Conservation (phyloP, 1,139 yeast genomes). For the Pichia sp. region DNA sequence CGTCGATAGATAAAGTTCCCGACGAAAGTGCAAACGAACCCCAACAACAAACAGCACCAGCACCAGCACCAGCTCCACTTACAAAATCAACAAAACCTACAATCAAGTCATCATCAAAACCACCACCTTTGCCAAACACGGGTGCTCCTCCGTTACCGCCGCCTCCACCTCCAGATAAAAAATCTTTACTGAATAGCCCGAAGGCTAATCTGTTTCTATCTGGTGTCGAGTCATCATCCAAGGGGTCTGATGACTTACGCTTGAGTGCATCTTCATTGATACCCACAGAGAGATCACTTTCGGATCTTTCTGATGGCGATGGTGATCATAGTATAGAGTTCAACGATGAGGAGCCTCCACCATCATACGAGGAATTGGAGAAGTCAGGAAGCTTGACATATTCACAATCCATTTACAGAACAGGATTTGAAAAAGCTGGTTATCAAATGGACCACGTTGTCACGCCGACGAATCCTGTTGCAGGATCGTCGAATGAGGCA, state of each 20-base stretch:
- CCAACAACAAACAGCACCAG: background rate
- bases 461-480: conserved; percentile 10
- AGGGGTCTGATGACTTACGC: conserved; percentile 12
- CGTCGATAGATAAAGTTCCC: background rate
- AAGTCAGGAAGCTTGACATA: conserved; percentile 30
- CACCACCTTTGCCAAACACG: background rate
- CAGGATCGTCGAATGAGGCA: background rate
- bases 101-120: too few relatives aligned
- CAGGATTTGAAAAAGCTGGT: conserved; percentile 34
- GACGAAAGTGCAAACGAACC: background rate
- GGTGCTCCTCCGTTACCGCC: conserved; percentile 30
- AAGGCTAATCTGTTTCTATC: conserved; percentile 22
- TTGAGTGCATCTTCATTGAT: conserved; percentile 26
- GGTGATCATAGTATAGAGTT: conserved; percentile 5
- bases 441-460: conserved; percentile 28
- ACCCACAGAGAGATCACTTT: conserved; percentile 21
- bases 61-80: background rate
- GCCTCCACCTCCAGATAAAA: conserved; percentile 26
- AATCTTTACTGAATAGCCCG: conserved; percentile 24
- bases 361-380: conserved; percentile 32
- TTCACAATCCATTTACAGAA: conserved; percentile 31
- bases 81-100: background rate
- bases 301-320: conserved; percentile 18
- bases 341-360: conserved; percentile 26
- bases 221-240: conserved; percentile 8